Evolutionary conservation across 768 basidiomycete species (phyloP), one percentile per base, ranked within the genome.

Genomic region (Suillus subluteus): DNA sequence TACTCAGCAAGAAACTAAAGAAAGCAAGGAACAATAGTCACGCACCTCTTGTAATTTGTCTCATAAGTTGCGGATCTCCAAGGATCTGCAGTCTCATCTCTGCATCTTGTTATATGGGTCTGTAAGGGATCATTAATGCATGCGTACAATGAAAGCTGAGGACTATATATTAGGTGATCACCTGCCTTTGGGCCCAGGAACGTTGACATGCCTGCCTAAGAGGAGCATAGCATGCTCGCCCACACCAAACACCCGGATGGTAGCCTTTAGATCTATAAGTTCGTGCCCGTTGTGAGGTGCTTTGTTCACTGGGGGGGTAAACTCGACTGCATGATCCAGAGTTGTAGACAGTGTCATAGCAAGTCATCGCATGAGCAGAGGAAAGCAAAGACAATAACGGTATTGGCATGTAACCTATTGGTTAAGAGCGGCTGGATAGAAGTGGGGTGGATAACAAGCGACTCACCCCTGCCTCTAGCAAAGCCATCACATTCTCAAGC

Each of bases 401-500:
- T 46, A 40, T 40, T 18, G 21, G 11, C n/a, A 62, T 55, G 62
- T 63, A 35, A 32, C 30, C 30, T 32, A 50, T 65, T 23, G n/a
- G n/a, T 62, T 58, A 41, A 54, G n/a, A n/a, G n/a, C n/a, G 55
- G 54, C 63, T 65, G 43, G 54, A 44, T 52, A 15, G 5, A 35
- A 4, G 3, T 35, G 35, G 35, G 35, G 21, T 38, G 55, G 52
- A 37, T 13, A 23, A 30, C 21, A 23, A 40, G 62, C 54, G n/a
- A 75, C 89, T 76, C 75, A 95, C 97, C 87, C 98, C 96, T 0
- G 91, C 96, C 79, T 98, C 95, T n/a, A 98, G 83, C 63, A 98
- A 82, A 15, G 94, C 96, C 86, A 91, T 91, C 44, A 98, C 89
- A 76, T 96, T 92, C 81, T 94, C 92, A 35, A 99, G 86, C 76